Conservation (phyloP, 83 land plant genomes). For the Diphasiastrum complanatum region DNA sequence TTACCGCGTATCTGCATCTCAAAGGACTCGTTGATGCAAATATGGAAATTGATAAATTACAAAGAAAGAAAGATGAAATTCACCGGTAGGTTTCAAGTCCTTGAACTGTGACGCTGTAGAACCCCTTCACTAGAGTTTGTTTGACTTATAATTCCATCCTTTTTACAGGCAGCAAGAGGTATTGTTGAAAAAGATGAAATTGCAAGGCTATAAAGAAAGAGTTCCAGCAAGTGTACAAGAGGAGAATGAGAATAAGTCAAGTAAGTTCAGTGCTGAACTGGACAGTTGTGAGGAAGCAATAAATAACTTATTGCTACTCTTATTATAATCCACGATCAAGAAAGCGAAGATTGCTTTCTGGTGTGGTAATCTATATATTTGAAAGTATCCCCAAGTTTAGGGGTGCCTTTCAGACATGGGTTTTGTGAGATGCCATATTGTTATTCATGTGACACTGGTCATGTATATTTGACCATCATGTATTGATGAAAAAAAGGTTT, state of each 20-base stretch:
- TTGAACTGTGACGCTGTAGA: background rate
- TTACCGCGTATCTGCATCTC: constrained; percentile 57
- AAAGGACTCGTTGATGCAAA: constrained; percentile 51
- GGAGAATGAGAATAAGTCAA: constrained; percentile 42
- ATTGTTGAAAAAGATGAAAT: constrained; percentile 40
- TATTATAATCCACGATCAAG: too few species aligned
- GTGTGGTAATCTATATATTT: too few species aligned
- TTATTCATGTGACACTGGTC: too few species aligned
- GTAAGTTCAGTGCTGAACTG: constrained; percentile 44
- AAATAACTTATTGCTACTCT: too few species aligned
- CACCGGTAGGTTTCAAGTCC: constrained; percentile 33
- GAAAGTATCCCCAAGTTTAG: too few species aligned
- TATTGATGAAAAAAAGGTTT: too few species aligned
- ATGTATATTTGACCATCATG: too few species aligned
- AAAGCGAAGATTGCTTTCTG: too few species aligned
- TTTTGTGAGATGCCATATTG: too few species aligned
- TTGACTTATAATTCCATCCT: background rate
- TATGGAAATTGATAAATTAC: constrained; percentile 51
- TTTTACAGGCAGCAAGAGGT: constrained; percentile 46
- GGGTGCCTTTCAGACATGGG: too few species aligned
- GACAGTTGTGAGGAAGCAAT: constrained; percentile 41
- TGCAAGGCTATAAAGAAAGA: constrained; percentile 59
- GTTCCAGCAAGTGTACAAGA: constrained; percentile 53
- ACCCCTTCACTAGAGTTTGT: background rate
- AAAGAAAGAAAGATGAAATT: constrained; percentile 48